These are phyloP conservation scores for Diaporthe nobilis DNA, from an alignment of 2,329 filamentous ascomycete genomes.

Conservation along the genomic window DNA sequence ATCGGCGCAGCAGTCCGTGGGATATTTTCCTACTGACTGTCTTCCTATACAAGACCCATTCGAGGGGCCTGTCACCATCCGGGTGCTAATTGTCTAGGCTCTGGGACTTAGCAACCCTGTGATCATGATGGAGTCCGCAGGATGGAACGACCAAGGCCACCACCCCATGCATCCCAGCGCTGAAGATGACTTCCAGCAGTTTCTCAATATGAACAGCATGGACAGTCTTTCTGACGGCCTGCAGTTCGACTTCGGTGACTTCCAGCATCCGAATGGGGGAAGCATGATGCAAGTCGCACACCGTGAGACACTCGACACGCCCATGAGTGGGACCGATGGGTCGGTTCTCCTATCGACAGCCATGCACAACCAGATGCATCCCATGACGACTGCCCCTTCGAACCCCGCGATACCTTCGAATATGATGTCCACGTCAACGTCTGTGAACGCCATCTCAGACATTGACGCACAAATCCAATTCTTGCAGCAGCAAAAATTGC, in stretches of 20 bases:
- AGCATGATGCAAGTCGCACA: slow-evolving; percentile 56
- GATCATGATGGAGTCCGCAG: slow-evolving; percentile 66
- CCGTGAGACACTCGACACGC: slow-evolving; percentile 62
- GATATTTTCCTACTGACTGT: neutral
- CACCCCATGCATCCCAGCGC: slow-evolving; percentile 63
- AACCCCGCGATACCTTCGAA: slow-evolving; percentile 63
- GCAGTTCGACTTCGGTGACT: slow-evolving; percentile 73
- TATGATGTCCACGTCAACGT: slow-evolving; percentile 61
- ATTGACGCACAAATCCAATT: slow-evolving; percentile 78
- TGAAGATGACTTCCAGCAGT: slow-evolving; percentile 76
- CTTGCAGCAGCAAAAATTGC: slow-evolving; percentile 73
- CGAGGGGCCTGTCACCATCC: neutral
- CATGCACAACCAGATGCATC: slow-evolving; percentile 61
- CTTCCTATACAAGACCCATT: neutral
- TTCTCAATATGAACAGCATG: slow-evolving; percentile 73
- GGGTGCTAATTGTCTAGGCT: neutral
- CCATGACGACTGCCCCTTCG: slow-evolving; percentile 62
- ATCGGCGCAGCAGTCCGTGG: slow-evolving; percentile 2
- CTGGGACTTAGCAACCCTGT: slow-evolving; percentile 32
- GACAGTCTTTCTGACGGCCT: slow-evolving; percentile 66
- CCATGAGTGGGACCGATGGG: slow-evolving; percentile 63
- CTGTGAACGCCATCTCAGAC: slow-evolving; percentile 68
- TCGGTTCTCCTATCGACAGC: slow-evolving; percentile 54
- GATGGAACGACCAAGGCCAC: slow-evolving; percentile 72
- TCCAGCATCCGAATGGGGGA: slow-evolving; percentile 57